Evolutionary conservation across 164 flowering plant species (phyloP).

Genomic region (Chimonanthus salicifolius): DNA sequence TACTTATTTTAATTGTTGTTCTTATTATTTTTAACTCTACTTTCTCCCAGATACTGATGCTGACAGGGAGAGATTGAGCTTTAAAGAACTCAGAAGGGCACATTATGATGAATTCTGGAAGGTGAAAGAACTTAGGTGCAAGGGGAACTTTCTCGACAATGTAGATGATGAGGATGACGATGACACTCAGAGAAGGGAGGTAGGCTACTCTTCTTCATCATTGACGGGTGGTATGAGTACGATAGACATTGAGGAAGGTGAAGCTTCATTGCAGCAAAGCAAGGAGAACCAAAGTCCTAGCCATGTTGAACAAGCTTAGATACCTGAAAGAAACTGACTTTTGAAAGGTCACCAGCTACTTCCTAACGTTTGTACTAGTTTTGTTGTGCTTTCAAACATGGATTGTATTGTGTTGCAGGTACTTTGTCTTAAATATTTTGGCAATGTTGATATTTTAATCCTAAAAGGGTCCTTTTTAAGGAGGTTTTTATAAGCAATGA

Average conservation of each 20-base stretch:
- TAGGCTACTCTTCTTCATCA: slow-evolving; percentile 33
- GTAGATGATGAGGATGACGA: slow-evolving; percentile 37
- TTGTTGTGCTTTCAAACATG: not conserved
- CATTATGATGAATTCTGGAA: slow-evolving; percentile 87
- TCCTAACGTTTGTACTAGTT: not conserved
- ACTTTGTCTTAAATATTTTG: no score
- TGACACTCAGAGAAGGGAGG: slow-evolving; percentile 7
- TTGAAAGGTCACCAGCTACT: not conserved
- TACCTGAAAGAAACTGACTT: not conserved
- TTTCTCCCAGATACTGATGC: slow-evolving; percentile 31
- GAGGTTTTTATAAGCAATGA: not conserved
- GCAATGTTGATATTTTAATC: not conserved
- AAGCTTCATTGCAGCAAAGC: not conserved
- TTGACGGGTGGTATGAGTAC: slow-evolving; percentile 38
- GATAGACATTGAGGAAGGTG: slow-evolving; percentile 32
- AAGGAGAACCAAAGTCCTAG: not conserved
- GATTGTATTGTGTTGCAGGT: not conserved
- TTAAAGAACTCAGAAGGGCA: slow-evolving; percentile 70
- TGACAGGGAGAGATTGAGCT: slow-evolving; percentile 39
- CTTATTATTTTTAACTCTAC: not conserved
- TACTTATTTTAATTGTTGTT: no score
- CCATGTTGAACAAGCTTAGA: not conserved
- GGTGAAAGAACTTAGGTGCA: slow-evolving; percentile 62
- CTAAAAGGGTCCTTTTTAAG: not conserved
- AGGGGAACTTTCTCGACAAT: slow-evolving; percentile 51